These are phyloP conservation scores for Salvia hispanica DNA, from an alignment of 257 asterid genomes.

Conservation along the genomic window DNA sequence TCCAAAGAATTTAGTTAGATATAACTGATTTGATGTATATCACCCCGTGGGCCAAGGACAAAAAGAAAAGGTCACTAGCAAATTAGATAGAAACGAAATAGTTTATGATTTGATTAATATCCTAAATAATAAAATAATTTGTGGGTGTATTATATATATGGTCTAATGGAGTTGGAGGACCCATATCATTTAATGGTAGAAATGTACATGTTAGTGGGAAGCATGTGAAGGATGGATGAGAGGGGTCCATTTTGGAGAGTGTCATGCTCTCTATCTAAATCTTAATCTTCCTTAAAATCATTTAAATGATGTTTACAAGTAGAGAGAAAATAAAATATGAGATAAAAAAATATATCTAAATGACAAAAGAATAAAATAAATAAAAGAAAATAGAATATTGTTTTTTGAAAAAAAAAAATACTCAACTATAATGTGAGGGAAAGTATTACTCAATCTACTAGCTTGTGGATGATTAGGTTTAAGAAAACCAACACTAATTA, in stretches of 20 bases:
- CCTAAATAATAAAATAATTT: neutral
- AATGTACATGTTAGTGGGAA: slow-evolving; percentile 80
- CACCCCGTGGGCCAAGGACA: slow-evolving; percentile 32
- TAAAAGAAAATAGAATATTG: no score
- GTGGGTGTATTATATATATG: neutral
- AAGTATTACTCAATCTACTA: no score
- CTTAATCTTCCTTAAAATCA: slow-evolving; percentile 9
- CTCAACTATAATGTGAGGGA: no score
- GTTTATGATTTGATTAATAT: slow-evolving; percentile 15
- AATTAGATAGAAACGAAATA: slow-evolving; percentile 1
- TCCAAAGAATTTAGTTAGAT: slow-evolving; percentile 39
- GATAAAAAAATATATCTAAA: no score
- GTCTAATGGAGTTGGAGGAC: slow-evolving; percentile 30
- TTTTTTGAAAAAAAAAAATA: no score
- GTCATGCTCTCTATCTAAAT: slow-evolving; percentile 1
- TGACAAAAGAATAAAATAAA: no score
- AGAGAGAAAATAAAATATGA: no score
- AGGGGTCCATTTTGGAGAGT: slow-evolving; percentile 57
- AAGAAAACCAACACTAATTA: slow-evolving; percentile 16
- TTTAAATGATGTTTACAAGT: slow-evolving; percentile 1
- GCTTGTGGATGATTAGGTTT: slow-evolving; percentile 23
- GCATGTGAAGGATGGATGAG: slow-evolving; percentile 70
- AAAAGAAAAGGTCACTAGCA: neutral
- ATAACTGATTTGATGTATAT: slow-evolving; percentile 44
- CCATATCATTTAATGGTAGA: slow-evolving; percentile 54